Evolutionary conservation across 208 protist genomes (phyloP), one percentile per base, ranked within the genome.

Genomic region (Acanthamoeba royreba): DNA sequence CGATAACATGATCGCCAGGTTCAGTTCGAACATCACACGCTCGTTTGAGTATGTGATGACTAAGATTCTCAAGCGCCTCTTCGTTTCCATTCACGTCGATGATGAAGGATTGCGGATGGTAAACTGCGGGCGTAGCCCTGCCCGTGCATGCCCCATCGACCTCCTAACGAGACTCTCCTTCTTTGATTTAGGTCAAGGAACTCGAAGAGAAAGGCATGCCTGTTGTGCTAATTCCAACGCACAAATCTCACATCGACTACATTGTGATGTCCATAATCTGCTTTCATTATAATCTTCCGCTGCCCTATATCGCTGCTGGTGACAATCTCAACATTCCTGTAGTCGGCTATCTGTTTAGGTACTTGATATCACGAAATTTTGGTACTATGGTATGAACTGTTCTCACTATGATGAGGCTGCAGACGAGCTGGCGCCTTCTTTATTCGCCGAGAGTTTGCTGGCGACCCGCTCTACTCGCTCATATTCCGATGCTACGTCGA

Each of bases 201-300:
- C 8, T 86, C 31, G 77, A 47, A 31, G 77, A 86, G 8, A 86
- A 47, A 17, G 77, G 77, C 35, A 19, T 86, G 3, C 94, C 95
- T 0, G 43, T 95, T 1, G 77, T 96, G 31, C 74, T 96, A 17
- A 11, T 96, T 17, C 95, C 95, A 1, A 94, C 87, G n/a, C 95
- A 96, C 91, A 95, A 95, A 46, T 83, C 40, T 13, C 89, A 96
- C 61, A 63, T 96, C 5, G 95, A 96, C 91, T 96, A 94, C 69
- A 89, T 96, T 25, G 53, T 96, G 45, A 42, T 96, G 22, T 72
- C 90, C 45, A 95, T 93, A 49, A 66, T 96, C 42, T 93, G 63
- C 42, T 95, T 94, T 85, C 45, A 77, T 13, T 45, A 92, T 49
- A 63, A 93, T 33, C 46, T 96, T 1, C 85, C 93, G 0, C 33